Evolutionary conservation across 805 yeast species (phyloP), one percentile per base, ranked within the genome.

Genomic region (Geotrichum ghanense): DNA sequence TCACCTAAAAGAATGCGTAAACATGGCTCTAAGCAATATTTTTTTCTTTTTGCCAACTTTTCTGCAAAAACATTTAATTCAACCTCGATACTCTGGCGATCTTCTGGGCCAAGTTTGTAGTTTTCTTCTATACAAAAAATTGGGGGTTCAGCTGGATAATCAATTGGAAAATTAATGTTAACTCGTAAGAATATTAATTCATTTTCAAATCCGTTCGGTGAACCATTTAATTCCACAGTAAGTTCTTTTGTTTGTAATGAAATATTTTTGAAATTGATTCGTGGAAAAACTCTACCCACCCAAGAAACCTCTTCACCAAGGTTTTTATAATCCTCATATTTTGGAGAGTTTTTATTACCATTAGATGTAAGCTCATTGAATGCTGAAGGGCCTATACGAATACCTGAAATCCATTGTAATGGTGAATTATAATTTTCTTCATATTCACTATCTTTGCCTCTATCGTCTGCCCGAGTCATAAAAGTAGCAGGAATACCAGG

Each of bases 371-470:
- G 25, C 16, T 39, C 42, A 24, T 22, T 39, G 47, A 67, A 65
- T 3, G 74, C 75, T 6, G 76, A 60, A 39, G 70, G 67, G 1
- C 86, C 86, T 52, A 90, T 76, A 48, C 88, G 71, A 5, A 90
- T 95, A 45, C 97, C 97, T 0, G 96, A 81, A 34, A 94, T 79
- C 97, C 97, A 90, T 52, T 83, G 80, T 50, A 90, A 66, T 58
- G 86, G 95, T 54, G 81, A 79, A 24, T 76, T 68, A 22, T 16
- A 39, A 73, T 53, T 31, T 21, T 45, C 47, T 16, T 34, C 41
- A 19, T 43, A 10, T 5, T 31, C 37, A 6, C 7, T 23, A n/a
- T 23, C 40, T 60, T 69, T 3, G 63, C 60, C 50, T 66, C 57
- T 27, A n/a, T 46, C 22, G 7, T 50, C 45, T 22, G 48, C 46